Evolutionary conservation across 176 grass and related monocot species (phyloP).

Genomic region (Bothriochloa decipiens): DNA sequence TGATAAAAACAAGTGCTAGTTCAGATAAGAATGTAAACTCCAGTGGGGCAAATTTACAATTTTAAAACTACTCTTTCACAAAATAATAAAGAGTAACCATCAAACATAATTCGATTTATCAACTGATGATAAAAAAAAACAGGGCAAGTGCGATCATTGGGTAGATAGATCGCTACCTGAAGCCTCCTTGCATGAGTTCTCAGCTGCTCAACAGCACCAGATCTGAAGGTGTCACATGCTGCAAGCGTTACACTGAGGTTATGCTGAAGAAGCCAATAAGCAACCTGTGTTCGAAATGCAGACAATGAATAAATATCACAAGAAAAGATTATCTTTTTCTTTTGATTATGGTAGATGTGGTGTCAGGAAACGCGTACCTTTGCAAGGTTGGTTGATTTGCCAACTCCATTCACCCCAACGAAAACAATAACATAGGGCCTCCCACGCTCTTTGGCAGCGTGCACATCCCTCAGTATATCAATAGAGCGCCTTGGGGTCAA

Average conservation of each 20-base stretch:
- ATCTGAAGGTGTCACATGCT: slow-evolving; percentile 93
- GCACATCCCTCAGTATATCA: slow-evolving; percentile 90
- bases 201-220: slow-evolving; percentile 96
- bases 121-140: neutral
- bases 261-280: slow-evolving; percentile 97
- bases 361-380: slow-evolving; percentile 58
- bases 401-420: slow-evolving; percentile 95
- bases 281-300: slow-evolving; percentile 56
- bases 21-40: neutral
- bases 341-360: neutral
- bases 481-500: slow-evolving; percentile 90
- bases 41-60: neutral
- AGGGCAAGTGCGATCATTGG: neutral
- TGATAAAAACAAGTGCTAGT: neutral
- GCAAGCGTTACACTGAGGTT: slow-evolving; percentile 87
- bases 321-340: neutral
- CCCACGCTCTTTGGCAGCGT: slow-evolving; percentile 91
- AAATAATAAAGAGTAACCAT: neutral
- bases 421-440: slow-evolving; percentile 96
- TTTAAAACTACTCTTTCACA: neutral
- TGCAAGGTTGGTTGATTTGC: slow-evolving; percentile 95
- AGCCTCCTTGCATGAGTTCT: slow-evolving; percentile 79
- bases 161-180: slow-evolving; percentile 56
- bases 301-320: neutral
- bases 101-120: neutral